Percentiles rank a stretch among this genome's conserved stretches.
Conservation (phyloP, 345 rosid species). For the Citrus inodora region DNA sequence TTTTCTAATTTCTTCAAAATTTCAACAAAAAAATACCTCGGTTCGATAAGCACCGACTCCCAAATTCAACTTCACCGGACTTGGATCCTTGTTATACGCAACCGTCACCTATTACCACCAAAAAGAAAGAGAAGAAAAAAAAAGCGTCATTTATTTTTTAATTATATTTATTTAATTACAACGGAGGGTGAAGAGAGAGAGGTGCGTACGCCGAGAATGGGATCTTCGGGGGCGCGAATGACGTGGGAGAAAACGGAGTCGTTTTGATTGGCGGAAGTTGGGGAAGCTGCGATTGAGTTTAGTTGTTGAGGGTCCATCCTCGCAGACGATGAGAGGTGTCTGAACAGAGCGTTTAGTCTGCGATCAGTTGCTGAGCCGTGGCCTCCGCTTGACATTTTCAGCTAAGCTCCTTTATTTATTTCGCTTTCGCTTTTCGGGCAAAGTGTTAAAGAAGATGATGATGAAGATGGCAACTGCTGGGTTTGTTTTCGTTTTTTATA, state of each 20-base stretch:
- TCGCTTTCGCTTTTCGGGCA: not conserved
- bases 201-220: slow-evolving; percentile 68
- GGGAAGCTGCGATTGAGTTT: slow-evolving; percentile 34
- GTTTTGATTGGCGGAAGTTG: slow-evolving; percentile 35
- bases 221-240: slow-evolving; percentile 86
- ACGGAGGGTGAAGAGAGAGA: slow-evolving; percentile 10
- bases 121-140: not conserved
- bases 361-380: slow-evolving; percentile 39
- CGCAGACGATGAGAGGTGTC: slow-evolving; percentile 30
- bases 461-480: not conserved
- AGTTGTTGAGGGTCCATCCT: not conserved
- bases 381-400: slow-evolving; percentile 3
- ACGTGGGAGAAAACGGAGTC: slow-evolving; percentile 75
- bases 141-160: not conserved
- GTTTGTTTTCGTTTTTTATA: not conserved
- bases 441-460: not conserved
- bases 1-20: not conserved
- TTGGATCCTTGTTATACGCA: slow-evolving; percentile 88
- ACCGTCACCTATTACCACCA: slow-evolving; percentile 65
- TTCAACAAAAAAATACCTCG: slow-evolving; percentile 42
- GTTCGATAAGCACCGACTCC: slow-evolving; percentile 98
- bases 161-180: not conserved
- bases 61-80: slow-evolving; percentile 85
- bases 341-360: slow-evolving; percentile 41
- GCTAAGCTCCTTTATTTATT: not conserved